Base-by-base conservation (phyloP, 2,329 filamentous ascomycete genomes). In the Zymoseptoria ardabiliae region DNA sequence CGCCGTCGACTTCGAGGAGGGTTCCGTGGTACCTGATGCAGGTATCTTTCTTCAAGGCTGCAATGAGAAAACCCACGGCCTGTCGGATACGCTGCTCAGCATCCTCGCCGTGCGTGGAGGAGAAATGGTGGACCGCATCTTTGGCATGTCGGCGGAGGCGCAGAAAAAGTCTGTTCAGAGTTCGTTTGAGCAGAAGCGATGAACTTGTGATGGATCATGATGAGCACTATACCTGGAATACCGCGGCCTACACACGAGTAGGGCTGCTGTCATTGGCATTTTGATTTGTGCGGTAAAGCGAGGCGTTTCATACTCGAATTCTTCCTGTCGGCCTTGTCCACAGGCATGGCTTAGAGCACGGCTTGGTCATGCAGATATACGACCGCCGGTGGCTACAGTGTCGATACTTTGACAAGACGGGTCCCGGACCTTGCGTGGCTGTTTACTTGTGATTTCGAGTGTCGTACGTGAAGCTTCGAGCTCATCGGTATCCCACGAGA, bases 21-120 rank as follows among this genome's bases (percentile, higher is more conserved):
- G 83, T 28, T 80, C 82, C 53, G 87, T 97, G 35, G 82, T 85
- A n/a, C 71, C 81, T 0, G 84, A 86, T 51, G 88, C 90, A 13
- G 92, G 92, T 3, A 81, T 97, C 60, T 97, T 90, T 88, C 79
- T 97, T 68, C 94, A 97, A 74, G 93, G 93, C 30, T 97, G 92
- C 77, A 95, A 91, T 72, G 92, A 97, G 78, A 85, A 82, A 62
- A 96, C 91, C 35, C 93, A 97, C 74, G 93, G 93, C 61, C 88
- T 93, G n/a, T 73, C 73, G 23, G 73, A 74, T 59, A 70, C 72
- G 1, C 59, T 75, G 53, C 65, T 75, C 20, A 73, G 71, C 6
- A 71, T 75, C 21, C 66, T 74, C 13, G 71, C 73, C 4, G 67
- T 68, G 11, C 62, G 73, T 55, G 72, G 71, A 17, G 73, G 72